Percentiles rank a stretch among this genome's conserved stretches.
phyloP scores from a whole-genome alignment of 192 early-diverging fungal genomes.

The Mortierella alpina region DNA sequence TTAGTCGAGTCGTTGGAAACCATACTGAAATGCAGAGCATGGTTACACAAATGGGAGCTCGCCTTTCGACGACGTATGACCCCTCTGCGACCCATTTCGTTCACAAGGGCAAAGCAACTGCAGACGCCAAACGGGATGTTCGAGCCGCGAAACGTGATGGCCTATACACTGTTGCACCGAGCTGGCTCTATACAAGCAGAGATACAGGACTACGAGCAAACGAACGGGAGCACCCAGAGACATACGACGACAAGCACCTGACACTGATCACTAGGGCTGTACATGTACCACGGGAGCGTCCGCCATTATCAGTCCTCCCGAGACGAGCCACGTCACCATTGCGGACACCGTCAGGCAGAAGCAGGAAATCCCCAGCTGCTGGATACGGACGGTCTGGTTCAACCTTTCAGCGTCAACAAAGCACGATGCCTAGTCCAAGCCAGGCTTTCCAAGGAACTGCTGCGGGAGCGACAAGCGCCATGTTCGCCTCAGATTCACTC shows the following conservation, averaged over 20 bases:
- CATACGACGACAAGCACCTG: constrained; percentile 22
- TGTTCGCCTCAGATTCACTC: constrained; percentile 14
- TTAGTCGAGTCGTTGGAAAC: constrained; percentile 20
- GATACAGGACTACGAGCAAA: constrained; percentile 24
- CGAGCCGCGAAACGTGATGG: constrained; percentile 13
- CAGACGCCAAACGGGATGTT: constrained; percentile 11
- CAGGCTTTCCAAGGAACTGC: constrained; percentile 44
- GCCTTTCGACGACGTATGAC: constrained; percentile 12
- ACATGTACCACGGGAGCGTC: constrained; percentile 14
- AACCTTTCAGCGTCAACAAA: neutral
- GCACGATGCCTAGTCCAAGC: constrained; percentile 8
- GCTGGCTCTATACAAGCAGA: constrained; percentile 30
- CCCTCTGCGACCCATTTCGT: constrained; percentile 20
- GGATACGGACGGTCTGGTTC: neutral
- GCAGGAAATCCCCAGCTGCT: neutral
- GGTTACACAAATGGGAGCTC: constrained; percentile 19
- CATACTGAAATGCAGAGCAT: constrained; percentile 26
- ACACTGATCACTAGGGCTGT: neutral
- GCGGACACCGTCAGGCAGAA: neutral
- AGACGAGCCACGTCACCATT: constrained; percentile 4
- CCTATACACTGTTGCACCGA: constrained; percentile 8
- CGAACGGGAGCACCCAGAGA: constrained; percentile 32
- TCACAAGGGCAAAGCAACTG: constrained; percentile 31
- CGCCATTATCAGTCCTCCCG: constrained; percentile 5
- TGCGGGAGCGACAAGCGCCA: constrained; percentile 26